Evolutionary conservation across 202 grass and related monocot species (phyloP), one percentile per base, ranked within the genome.

Genomic region (Dendrocalamus latiflorus): DNA sequence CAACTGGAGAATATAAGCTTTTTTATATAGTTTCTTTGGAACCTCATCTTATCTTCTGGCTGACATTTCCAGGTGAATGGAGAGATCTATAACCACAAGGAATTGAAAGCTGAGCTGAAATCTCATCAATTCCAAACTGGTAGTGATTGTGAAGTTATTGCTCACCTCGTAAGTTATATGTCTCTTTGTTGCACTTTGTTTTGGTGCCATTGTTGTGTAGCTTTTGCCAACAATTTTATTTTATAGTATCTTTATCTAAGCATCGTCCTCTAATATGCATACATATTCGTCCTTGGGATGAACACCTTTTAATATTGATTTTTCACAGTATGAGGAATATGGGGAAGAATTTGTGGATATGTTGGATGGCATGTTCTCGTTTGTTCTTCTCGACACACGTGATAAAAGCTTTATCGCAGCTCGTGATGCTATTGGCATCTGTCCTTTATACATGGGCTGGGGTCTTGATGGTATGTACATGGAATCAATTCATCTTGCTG

Each of bases 61-160:
- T 76, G 72, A 6, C n/a, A 51, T 85, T 85, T 87, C 17, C 73
- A 98, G 96, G 96, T 98, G 76, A 98, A 98, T 21, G 96, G 96
- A 38, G 96, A 98, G 88, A 98, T 98, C 45, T 98, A 98, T 71
- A 98, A 98, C 80, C 96, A 98, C 22, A 85, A 90, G 70, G 93
- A 98, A 56, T 81, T 98, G 78, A 98, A 75, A 90, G 65, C 67
- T 57, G 87, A 98, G 43, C 80, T 98, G 65, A 83, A 80, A 79
- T 90, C 85, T 88, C 96, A 98, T 79, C 34, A 90, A 58, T 98
- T 98, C 70, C 89, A 92, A 83, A 92, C 91, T 50, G 91, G 83
- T 28, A 98, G 96, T 76, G 96, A 98, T 26, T 98, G 96, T 44
- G 96, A 98, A 98, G 96, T 98, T 54, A 98, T 98, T 92, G 91